Percentiles rank a stretch among this genome's conserved stretches.
Evolutionary conservation across 2,329 filamentous ascomycete genomes (phyloP).

Genomic region (Phaeosphaeria sp.): DNA sequence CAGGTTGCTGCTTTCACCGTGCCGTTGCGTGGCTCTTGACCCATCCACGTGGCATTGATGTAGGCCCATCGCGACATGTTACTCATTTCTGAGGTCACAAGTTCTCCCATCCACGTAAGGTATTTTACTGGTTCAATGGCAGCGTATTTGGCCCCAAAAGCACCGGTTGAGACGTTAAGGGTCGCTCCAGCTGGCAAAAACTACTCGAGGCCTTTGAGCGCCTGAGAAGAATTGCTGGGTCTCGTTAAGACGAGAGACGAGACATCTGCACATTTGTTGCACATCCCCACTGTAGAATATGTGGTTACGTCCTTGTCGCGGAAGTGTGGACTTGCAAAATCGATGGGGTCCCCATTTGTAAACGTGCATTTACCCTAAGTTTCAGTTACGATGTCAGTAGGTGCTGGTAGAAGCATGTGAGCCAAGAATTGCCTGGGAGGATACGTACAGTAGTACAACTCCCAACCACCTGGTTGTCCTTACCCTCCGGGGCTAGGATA

Average conservation of each 20-base stretch:
- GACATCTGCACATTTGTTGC: not conserved
- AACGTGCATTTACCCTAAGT: not conserved
- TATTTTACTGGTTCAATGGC: not conserved
- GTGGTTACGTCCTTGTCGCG: not conserved
- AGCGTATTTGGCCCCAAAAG: not conserved
- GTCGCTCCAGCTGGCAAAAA: too few relatives aligned
- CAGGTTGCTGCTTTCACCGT: not conserved
- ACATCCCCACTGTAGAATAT: not conserved
- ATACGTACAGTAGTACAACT: not conserved
- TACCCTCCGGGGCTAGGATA: not conserved
- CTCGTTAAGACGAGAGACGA: not conserved
- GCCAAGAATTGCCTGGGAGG: not conserved
- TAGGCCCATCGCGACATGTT: conserved; percentile 3
- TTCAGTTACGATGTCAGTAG: too few relatives aligned
- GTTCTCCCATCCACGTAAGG: not conserved
- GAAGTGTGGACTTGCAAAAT: not conserved
- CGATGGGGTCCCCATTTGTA: not conserved
- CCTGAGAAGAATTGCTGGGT: not conserved
- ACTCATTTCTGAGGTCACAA: not conserved
- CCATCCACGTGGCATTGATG: conserved; percentile 1
- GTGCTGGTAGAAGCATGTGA: too few relatives aligned
- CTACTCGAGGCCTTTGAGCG: too few relatives aligned
- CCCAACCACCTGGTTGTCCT: not conserved
- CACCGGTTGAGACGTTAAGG: not conserved
- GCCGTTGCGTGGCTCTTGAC: not conserved